Base-by-base conservation (phyloP, 139 green algal genomes). In the Coccomyxa sp. region DNA sequence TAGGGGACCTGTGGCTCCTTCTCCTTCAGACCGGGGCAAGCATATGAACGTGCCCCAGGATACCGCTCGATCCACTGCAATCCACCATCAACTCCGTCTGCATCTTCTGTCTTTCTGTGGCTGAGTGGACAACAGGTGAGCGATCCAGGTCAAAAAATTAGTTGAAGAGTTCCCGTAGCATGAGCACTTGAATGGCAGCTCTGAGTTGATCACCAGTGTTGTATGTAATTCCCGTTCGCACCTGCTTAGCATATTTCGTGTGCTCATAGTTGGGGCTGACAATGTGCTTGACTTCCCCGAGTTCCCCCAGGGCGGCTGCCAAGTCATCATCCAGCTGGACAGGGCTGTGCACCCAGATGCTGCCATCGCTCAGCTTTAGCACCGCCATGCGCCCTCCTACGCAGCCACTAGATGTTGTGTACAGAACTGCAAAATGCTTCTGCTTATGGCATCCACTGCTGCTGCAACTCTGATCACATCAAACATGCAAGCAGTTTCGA, bases 181-280 rank as follows among this genome's bases (percentile, higher is more conserved):
- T 51, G 38, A 51, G 38, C 38, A 51, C 38, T 51, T 51, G 7
- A 7, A 51, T 51, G 38, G 38, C 38, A 11, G 38, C 38, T 51
- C 38, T 51, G 38, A 51, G 38, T 3, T 51, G 38, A n/a, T 32
- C 14, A 9, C 16, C 31, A 60, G 3, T 81, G 77, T n/a, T 7
- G 30, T 0, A 30, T 11, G 13, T 3, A 7, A 81, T 66, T 9
- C 18, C 77, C 16, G 58, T 27, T 18, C 79, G 57, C 81, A 82
- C 82, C 80, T 85, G 75, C 66, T 85, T 38, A 21, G 84, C 87
- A 77, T 77, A 88, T 67, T 83, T 86, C 23, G 85, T 76, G 76
- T 93, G 90, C 83, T 94, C 91, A 87, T 88, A 94, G 83, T 94
- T 94, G 28, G 91, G 91, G 13, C 71, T 86, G 18, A 94, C 90